Evolutionary conservation across 495 filamentous ascomycete species (phyloP), one percentile per base, ranked within the genome.

Genomic region (Penicillium mononematosum): DNA sequence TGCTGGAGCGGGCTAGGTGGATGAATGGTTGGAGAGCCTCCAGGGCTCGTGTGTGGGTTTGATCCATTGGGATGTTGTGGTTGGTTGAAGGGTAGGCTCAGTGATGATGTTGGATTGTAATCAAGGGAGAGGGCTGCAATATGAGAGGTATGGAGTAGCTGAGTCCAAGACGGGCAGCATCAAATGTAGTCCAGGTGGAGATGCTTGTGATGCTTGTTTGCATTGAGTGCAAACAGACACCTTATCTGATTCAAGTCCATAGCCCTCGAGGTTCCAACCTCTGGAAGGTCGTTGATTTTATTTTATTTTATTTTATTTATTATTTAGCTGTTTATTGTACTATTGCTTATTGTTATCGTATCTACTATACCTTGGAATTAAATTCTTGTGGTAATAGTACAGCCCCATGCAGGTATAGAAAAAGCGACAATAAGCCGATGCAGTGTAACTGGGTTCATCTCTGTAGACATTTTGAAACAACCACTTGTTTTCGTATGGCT

Each of bases 21-120:
- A 98, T 78, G 78, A 91, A 97, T 9, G 94, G 91, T 76, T 94
- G 78, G 22, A 97, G 81, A 66, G 91, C 89, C 67, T 92, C 92
- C 55, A 96, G 77, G 58, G 91, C 91, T 74, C 89, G 89, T 22
- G 82, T 64, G 51, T 83, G 80, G 56, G 68, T 79, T 70, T 92
- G 90, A 72, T 96, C 89, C 92, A 97, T 96, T 32, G 25, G 14
- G 16, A 41, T 25, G 22, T 24, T 16, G 39, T 11, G 9, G 8
- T 27, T 17, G 9, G 42, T 42, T 0, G 16, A 19, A 11, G 2
- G 11, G 24, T 8, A 31, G 11, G 9, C 19, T 16, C 27, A 44
- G 22, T 7, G 53, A 45, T 24, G 3, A 24, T 24, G 0, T 24
- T 24, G 22, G 22, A 24, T 27, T 49, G 45, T 58, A 55, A 47